Evolutionary conservation across 257 asterid species (phyloP), one percentile per base, ranked within the genome.

Genomic region (Nicotiana obtusifolia): DNA sequence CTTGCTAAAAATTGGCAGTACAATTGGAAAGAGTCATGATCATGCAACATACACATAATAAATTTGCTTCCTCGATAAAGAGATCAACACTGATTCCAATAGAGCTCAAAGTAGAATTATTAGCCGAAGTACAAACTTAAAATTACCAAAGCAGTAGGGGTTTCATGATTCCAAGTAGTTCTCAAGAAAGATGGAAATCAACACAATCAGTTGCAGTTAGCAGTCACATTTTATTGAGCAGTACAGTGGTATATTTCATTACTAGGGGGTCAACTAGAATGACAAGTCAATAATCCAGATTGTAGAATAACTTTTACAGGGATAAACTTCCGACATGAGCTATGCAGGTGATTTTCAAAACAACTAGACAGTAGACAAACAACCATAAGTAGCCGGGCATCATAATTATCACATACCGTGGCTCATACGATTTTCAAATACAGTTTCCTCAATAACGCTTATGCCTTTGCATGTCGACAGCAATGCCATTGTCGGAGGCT

Each of bases 391-490:
- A 64, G 66, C 1, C 33, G 13, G 3, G 59, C 20, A 16, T 71
- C 33, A 44, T 71, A 57, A 22, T 30, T 49, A 77, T 49, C 28
- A 75, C 85, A 15, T 84, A 89, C 89, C 90, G 41, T 89, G 92
- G 52, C 64, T 80, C 84, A 89, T 83, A 82, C 90, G 89, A 82
- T 83, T 87, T 56, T 87, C 92, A 75, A 86, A 86, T 62, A 89
- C 90, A 7, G 90, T 67, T 76, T 89, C 90, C 73, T 84, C 85
- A 59, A 89, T 76, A 3, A 80, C 7, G 84, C 90, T 87, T 22
- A 60, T 61, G 13, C 89, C 89, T 37, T 73, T 82, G 77, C 91
- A 89, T 1, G 89, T 87, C 1, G 91, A 76, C 1, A 86, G 85
- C 41, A 89, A 80, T 28, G 91, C 90, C 87, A 86, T 83, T 8